Evolutionary conservation across 257 asterid genomes (phyloP).

Genomic region (Plantago ovata): DNA sequence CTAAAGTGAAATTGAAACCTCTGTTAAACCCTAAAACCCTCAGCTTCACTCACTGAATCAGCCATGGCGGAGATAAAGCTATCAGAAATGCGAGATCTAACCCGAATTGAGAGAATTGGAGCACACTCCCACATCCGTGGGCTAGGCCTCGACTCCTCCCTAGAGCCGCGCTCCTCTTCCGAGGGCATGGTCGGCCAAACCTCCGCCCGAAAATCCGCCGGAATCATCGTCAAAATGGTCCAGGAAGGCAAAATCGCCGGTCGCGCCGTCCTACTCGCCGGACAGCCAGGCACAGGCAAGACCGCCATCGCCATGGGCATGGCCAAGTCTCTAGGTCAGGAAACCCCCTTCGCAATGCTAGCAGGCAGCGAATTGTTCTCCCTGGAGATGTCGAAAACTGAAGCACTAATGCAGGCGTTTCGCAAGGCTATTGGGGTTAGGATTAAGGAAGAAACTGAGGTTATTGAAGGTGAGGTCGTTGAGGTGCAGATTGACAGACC

Average conservation of each 20-base stretch:
- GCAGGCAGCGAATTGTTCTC: conserved; percentile 90
- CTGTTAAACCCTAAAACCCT: too few relatives aligned
- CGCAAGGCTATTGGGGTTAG: conserved; percentile 79
- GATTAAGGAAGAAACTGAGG: conserved; percentile 86
- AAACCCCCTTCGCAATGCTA: conserved; percentile 86
- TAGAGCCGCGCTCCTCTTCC: conserved; percentile 68
- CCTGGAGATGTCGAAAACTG: conserved; percentile 84
- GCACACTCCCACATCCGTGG: conserved; percentile 91
- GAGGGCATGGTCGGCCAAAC: conserved; percentile 90
- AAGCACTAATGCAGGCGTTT: conserved; percentile 85
- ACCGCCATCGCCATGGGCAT: conserved; percentile 93
- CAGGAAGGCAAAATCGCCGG: conserved; percentile 81
- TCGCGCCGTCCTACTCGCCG: conserved; percentile 69
- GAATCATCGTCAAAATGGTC: conserved; percentile 77
- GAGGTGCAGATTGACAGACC: conserved; percentile 78
- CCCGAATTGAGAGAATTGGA: conserved; percentile 78
- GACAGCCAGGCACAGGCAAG: conserved; percentile 83
- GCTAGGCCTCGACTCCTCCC: conserved; percentile 74
- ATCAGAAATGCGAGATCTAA: conserved; percentile 79
- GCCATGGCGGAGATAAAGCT: conserved; percentile 69
- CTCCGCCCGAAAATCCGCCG: conserved; percentile 82
- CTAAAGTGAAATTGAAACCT: too few relatives aligned
- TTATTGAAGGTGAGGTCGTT: conserved; percentile 90
- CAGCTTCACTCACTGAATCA: too few relatives aligned
- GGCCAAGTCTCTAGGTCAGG: conserved; percentile 81